A percentile compares a stretch with the other conserved stretches of the same genome.
Evolutionary conservation across 2,329 filamentous ascomycete species (phyloP).

Genomic region (Myriosclerotinia scirpicola): DNA sequence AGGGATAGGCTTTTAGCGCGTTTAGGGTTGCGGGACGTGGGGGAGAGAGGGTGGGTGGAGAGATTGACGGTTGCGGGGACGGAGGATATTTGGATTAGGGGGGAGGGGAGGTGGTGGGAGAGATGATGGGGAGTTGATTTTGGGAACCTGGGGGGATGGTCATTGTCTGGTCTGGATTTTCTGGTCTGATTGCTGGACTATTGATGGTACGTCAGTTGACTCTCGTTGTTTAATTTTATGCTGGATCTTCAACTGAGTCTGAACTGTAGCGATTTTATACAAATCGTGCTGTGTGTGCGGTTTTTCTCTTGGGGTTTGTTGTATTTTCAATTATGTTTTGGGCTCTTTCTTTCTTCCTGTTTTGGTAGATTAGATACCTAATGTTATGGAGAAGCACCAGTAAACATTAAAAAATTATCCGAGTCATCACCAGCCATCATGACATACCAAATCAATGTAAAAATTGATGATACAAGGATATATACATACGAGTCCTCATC

Average conservation of each 20-base stretch:
- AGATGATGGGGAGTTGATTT: neutral
- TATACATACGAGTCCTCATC: slow-evolving; percentile 24
- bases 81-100: neutral
- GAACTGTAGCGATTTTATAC: neutral
- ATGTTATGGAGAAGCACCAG: neutral
- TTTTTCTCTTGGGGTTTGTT: neutral
- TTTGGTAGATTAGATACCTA: neutral
- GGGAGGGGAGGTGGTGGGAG: neutral
- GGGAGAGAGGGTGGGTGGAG: neutral
- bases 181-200: neutral
- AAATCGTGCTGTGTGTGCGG: neutral
- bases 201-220: neutral
- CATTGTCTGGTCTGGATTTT: neutral
- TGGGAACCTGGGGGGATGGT: neutral
- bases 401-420: neutral
- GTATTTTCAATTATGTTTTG: neutral
- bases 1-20: neutral
- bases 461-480: slow-evolving; percentile 25
- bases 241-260: neutral
- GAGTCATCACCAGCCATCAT: neutral
- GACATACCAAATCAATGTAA: slow-evolving; percentile 6
- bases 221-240: too few species aligned
- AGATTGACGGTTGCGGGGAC: neutral
- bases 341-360: too few species aligned
- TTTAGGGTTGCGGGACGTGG: neutral